These are phyloP conservation scores for Nemania bipapillata DNA, from an alignment of 2,329 filamentous ascomycete genomes.

Conservation along the genomic window DNA sequence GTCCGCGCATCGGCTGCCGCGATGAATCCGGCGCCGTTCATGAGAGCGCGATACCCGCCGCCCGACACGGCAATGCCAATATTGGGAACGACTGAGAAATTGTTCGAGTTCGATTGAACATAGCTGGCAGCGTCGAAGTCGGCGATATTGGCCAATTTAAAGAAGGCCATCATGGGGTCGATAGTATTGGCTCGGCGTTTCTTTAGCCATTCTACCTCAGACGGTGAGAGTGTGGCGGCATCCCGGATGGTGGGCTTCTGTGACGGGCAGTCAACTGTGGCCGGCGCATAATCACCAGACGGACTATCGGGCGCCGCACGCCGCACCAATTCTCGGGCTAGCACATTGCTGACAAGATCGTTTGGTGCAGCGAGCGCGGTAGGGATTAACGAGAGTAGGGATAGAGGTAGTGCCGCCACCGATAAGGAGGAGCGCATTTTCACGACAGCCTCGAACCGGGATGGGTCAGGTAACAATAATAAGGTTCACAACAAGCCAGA, in stretches of 20 bases:
- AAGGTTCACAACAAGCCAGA: no score
- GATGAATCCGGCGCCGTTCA: constrained; percentile 75
- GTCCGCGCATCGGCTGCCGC: constrained; percentile 76
- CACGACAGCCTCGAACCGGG: constrained; percentile 2
- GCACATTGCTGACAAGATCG: constrained; percentile 32
- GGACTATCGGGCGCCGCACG: constrained; percentile 56
- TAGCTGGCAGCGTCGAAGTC: constrained; percentile 71
- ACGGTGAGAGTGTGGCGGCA: constrained; percentile 70
- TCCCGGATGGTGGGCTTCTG: constrained; percentile 74
- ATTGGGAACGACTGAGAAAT: constrained; percentile 63
- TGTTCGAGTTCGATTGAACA: constrained; percentile 72
- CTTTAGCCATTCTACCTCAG: constrained; percentile 79
- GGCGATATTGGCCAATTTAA: constrained; percentile 77
- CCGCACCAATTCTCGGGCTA: constrained; percentile 31
- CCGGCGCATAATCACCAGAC: constrained; percentile 75
- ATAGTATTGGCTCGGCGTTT: constrained; percentile 78
- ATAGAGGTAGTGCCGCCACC: constrained; percentile 38
- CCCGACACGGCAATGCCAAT: constrained; percentile 76
- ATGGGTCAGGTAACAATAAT: no score
- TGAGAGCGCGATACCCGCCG: constrained; percentile 76
- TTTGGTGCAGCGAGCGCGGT: constrained; percentile 43
- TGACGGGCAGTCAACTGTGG: constrained; percentile 73
- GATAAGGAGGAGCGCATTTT: constrained; percentile 43
- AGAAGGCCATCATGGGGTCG: constrained; percentile 77
- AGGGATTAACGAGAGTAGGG: constrained; percentile 45